Evolutionary conservation across 352 stramenopile species (phyloP), one percentile per base, ranked within the genome.

Genomic region (Phytophthora capsici): DNA sequence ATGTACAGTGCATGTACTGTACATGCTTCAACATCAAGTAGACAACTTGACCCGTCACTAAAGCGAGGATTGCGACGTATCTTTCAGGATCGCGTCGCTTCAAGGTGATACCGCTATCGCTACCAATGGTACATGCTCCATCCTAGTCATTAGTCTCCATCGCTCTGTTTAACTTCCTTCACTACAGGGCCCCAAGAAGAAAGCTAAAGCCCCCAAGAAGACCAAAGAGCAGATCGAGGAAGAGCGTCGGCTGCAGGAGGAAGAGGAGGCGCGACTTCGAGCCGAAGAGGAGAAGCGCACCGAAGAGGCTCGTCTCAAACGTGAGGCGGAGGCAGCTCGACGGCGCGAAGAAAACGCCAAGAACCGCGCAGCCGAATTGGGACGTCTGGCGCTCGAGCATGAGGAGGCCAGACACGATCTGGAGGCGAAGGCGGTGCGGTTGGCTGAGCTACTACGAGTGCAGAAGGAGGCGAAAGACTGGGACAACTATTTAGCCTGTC

Each of bases 201-300:
- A 90, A 56, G 65, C 41, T 20, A 92, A 94, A 60, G 75, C 77
- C 14, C 83, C 84, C 5, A 93, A 94, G 61, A 93, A 91, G 64
- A 88, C 75, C 72, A 93, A 93, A 55, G 83, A 91, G 55, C 73
- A 94, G 72, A 78, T 92, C 36, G 83, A 92, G 60, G 83, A 92
- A 71, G 83, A 94, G 57, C 75, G 78, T 0, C 68, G 83, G 0
- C 56, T 93, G 17, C 84, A 93, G 43, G 86, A 94, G 32, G 84
- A 94, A 59, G 84, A 90, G 25, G 84, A 91, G 48, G 72, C 80
- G 8, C 78, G 81, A 19, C 62, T 78, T 10, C 72, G 77, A 4
- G 72, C 77, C 9, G 86, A 93, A 53, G 82, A 94, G 56, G 78
- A 91, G 69, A 88, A 87, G 53, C 76, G 80, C 4, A 46, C 89